phyloP scores from a whole-genome alignment of 257 asterid species.

The Fraxinus anomala region DNA sequence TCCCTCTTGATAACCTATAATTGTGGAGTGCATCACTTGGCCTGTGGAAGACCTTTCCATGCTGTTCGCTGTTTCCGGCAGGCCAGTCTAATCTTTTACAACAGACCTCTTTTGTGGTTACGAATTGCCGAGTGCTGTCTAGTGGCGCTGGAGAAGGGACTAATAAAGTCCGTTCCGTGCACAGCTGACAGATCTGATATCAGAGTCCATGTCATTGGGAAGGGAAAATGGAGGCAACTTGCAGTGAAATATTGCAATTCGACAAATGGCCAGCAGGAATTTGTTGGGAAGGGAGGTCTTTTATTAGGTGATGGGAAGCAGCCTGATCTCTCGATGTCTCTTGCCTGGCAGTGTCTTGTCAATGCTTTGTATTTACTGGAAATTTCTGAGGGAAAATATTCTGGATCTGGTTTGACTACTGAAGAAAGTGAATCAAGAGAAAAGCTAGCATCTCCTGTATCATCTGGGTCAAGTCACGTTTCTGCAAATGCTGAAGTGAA shows the following conservation, averaged over 20 bases:
- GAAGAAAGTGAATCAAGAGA: slow-evolving; percentile 58
- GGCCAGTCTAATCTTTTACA: slow-evolving; percentile 58
- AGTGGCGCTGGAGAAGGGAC: slow-evolving; percentile 76
- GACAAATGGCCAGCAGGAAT: slow-evolving; percentile 32
- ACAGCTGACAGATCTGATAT: slow-evolving; percentile 47
- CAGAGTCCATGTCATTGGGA: slow-evolving; percentile 65
- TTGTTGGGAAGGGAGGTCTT: slow-evolving; percentile 36
- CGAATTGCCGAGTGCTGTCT: slow-evolving; percentile 88
- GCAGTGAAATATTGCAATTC: slow-evolving; percentile 43
- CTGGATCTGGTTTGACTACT: slow-evolving; percentile 33
- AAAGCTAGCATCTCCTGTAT: slow-evolving; percentile 27
- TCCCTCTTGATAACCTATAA: slow-evolving; percentile 66
- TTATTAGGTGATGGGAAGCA: slow-evolving; percentile 40
- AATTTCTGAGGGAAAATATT: slow-evolving; percentile 42
- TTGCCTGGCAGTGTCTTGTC: slow-evolving; percentile 72
- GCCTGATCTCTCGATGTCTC: slow-evolving; percentile 53
- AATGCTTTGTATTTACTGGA: slow-evolving; percentile 70
- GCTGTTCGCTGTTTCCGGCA: slow-evolving; percentile 78
- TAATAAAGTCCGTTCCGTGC: slow-evolving; percentile 45
- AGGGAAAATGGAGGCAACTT: slow-evolving; percentile 90
- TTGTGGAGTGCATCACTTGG: slow-evolving; percentile 72
- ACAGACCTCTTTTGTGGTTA: slow-evolving; percentile 81
- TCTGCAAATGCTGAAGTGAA: slow-evolving; percentile 68
- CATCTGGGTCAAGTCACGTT: slow-evolving; percentile 42
- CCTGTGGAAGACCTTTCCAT: slow-evolving; percentile 73